Evolutionary conservation across 257 asterid species (phyloP), one percentile per base, ranked within the genome.

Genomic region (Petunia axillaris): DNA sequence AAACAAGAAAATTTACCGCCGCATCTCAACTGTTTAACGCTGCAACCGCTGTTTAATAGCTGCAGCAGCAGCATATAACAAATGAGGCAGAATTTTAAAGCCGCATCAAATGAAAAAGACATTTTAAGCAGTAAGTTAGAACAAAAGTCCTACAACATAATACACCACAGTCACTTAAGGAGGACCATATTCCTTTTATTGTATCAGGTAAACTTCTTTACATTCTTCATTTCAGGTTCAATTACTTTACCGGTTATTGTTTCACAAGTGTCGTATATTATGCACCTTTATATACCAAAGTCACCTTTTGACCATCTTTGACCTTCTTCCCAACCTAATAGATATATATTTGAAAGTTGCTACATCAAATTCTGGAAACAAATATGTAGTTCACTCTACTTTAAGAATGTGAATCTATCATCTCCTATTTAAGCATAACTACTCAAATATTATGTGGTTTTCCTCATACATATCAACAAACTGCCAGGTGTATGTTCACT

Each of bases 241-340:
- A 10, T 46, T 46, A 25, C 35, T 25, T 48, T 25, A 53, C 10
- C 46, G 41, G 48, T 70, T 25, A 44, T 68, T 43, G 76, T 68
- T 68, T 68, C 76, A 7, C 76, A 36, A 8, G 14, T 25, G 36
- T 38, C 57, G 9, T 25, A 44, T 67, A 67, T 14, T 5, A 11
- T 37, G 67, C 67, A 58, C 67, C 43, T 62, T 36, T 62, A 6
- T 62, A 62, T 62, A 35, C 71, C 71, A 64, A 64, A 37, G 71
- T 46, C 46, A 64, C 13, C 40, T 11, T 37, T 37, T 64, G 48
- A 64, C 46, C 71, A 64, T 40, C 53, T 35, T n/a, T 3, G 5
- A 39, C 50, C 5, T 14, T 43, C 14, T n/a, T 65, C 39, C 73
- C 11, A 39, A 5, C 48, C 50, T 65, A 11, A 39, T 50, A 13